phyloP scores from a whole-genome alignment of 2,329 filamentous ascomycete species.

The Ophiostoma himal-ulmi region DNA sequence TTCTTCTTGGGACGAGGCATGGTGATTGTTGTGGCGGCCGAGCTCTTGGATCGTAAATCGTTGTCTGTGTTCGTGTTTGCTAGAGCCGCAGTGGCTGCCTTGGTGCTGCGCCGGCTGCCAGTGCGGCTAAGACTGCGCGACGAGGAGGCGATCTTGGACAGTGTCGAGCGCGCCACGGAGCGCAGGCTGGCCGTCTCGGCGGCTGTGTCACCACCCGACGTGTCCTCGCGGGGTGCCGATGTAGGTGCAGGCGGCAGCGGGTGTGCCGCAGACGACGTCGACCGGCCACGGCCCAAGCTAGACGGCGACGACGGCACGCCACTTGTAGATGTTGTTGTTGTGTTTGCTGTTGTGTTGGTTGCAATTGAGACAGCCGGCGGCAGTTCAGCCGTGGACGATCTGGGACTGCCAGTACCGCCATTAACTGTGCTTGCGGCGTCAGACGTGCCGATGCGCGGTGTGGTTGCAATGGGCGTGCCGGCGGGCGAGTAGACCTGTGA shows the following conservation, averaged over 20 bases:
- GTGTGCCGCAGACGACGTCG: neutral
- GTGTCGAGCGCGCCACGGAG: slow-evolving; percentile 51
- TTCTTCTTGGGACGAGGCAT: slow-evolving; percentile 31
- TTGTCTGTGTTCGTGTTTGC: neutral
- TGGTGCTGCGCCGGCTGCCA: slow-evolving; percentile 27
- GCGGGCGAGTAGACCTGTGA: slow-evolving; percentile 67
- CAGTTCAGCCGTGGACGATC: slow-evolving; percentile 47
- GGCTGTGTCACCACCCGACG: slow-evolving; percentile 28
- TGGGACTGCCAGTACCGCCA: slow-evolving; percentile 28
- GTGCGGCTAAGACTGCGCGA: slow-evolving; percentile 32
- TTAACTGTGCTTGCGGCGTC: neutral
- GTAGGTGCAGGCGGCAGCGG: slow-evolving; percentile 28
- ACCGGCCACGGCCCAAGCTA: slow-evolving; percentile 19
- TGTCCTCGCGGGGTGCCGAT: slow-evolving; percentile 28
- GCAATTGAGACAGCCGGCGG: slow-evolving; percentile 30
- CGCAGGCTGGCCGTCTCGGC: slow-evolving; percentile 48
- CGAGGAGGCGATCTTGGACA: slow-evolving; percentile 43
- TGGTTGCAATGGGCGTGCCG: slow-evolving; percentile 49
- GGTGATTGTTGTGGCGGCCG: slow-evolving; percentile 7
- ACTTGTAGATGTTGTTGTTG: slow-evolving; percentile 9
- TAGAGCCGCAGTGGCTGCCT: neutral
- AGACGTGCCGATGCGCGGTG: slow-evolving; percentile 34
- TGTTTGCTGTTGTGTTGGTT: slow-evolving; percentile 10
- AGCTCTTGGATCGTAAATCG: neutral
- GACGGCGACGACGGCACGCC: slow-evolving; percentile 16